phyloP scores from a whole-genome alignment of 768 basidiomycete species.

The Tylopilus cervinicoccineus region DNA sequence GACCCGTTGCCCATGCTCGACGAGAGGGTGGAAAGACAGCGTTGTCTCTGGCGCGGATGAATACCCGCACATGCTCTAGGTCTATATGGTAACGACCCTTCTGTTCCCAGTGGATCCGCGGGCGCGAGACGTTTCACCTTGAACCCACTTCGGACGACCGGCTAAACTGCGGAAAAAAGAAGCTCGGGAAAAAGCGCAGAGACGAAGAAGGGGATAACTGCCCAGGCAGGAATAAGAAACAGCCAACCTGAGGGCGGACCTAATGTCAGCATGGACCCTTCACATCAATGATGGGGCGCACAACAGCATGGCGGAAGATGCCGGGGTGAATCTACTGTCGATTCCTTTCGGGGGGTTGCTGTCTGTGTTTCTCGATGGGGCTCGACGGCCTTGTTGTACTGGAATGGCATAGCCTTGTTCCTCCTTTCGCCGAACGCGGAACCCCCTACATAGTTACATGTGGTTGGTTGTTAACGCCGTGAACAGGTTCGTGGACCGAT shows the following conservation, averaged over 20 bases:
- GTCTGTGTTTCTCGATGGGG: conserved; percentile 4
- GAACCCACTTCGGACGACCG: conserved; percentile 15
- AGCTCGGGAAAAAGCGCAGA: conserved; percentile 18
- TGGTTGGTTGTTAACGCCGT: conserved; percentile 12
- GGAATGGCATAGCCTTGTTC: neutral
- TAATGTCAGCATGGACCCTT: conserved; percentile 1
- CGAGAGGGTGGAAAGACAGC: conserved; percentile 15
- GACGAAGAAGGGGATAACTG: conserved; percentile 9
- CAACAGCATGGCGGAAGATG: conserved; percentile 19
- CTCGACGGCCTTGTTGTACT: neutral
- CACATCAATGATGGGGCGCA: conserved; percentile 12
- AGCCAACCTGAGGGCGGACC: neutral
- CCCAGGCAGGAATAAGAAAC: conserved; percentile 13
- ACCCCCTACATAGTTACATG: too few relatives aligned
- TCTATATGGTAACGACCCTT: conserved; percentile 18
- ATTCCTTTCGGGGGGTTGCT: conserved; percentile 1
- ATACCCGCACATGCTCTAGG: conserved; percentile 3
- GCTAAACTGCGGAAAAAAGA: conserved; percentile 21
- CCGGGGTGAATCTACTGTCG: conserved; percentile 7
- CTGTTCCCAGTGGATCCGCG: conserved; percentile 24
- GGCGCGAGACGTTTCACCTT: conserved; percentile 20
- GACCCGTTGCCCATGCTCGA: conserved; percentile 9
- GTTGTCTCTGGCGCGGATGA: conserved; percentile 10
- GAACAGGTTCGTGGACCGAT: conserved; percentile 18
- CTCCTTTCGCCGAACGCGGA: conserved; percentile 4